A percentile compares a stretch with the other conserved stretches of the same genome.
These are phyloP conservation scores for Talaromyces sp. DNA, from an alignment of 2,329 filamentous ascomycete genomes.

Conservation along the genomic window DNA sequence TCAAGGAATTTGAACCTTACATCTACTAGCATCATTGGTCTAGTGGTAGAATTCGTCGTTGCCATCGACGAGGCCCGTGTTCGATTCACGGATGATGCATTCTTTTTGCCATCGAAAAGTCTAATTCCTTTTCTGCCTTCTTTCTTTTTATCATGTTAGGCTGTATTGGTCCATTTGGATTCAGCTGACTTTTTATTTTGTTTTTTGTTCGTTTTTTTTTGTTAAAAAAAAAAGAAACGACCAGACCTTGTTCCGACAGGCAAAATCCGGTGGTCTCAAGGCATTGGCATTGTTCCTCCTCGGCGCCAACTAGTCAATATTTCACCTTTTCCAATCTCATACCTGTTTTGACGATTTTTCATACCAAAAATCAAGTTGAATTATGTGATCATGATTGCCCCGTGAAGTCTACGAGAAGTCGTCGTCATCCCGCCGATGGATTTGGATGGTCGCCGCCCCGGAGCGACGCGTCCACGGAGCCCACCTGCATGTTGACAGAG, in stretches of 20 bases:
- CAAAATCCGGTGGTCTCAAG: no score
- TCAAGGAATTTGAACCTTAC: no score
- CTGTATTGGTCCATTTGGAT: not conserved
- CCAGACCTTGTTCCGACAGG: no score
- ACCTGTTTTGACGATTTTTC: no score
- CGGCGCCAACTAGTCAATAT: no score
- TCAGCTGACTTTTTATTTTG: no score
- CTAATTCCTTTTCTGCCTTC: conserved; percentile 2
- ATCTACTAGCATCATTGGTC: conserved; percentile 45
- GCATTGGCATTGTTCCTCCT: no score
- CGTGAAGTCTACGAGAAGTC: not conserved
- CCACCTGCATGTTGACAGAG: not conserved
- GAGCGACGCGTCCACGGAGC: conserved; percentile 9
- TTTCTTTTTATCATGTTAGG: not conserved
- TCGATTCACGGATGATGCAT: conserved; percentile 48
- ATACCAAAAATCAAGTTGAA: no score
- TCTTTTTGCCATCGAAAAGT: not conserved
- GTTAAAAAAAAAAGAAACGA: no score
- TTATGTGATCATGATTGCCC: no score
- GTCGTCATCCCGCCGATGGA: conserved; percentile 2
- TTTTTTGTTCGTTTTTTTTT: no score
- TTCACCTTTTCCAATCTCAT: no score
- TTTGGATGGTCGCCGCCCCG: conserved; percentile 9
- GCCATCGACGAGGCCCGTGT: conserved; percentile 52
- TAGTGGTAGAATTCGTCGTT: conserved; percentile 51